These are phyloP conservation scores for Phytophthora rubi DNA, from an alignment of 352 stramenopile species.

Conservation along the genomic window DNA sequence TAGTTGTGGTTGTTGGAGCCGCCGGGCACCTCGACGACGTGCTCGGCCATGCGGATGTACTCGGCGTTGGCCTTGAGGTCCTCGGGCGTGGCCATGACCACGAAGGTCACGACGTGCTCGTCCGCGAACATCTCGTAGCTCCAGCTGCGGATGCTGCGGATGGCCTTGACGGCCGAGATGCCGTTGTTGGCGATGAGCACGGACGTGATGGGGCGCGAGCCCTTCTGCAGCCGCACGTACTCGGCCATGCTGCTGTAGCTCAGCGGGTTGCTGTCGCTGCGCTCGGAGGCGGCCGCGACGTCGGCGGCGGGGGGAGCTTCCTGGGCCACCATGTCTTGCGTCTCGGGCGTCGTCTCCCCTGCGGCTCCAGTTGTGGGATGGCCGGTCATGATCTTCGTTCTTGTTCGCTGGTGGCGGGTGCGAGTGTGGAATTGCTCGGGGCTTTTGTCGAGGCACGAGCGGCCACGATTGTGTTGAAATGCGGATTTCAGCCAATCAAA, in stretches of 20 bases:
- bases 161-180: slow-evolving; percentile 99
- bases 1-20: slow-evolving; percentile 99
- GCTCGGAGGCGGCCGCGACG: slow-evolving; percentile 24
- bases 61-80: slow-evolving; percentile 99
- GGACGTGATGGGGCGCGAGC: slow-evolving; percentile 93
- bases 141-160: slow-evolving; percentile 98
- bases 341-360: slow-evolving; percentile 34
- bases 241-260: slow-evolving; percentile 91
- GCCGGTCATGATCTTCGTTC: slow-evolving; percentile 26
- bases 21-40: slow-evolving; percentile 99
- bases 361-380: slow-evolving; percentile 53
- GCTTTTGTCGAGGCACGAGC: neutral
- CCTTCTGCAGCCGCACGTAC: slow-evolving; percentile 93
- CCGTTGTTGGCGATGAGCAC: slow-evolving; percentile 99
- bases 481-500: slow-evolving; percentile 4
- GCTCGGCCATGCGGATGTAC: slow-evolving; percentile 99
- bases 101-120: slow-evolving; percentile 95
- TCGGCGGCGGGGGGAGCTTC: slow-evolving; percentile 18
- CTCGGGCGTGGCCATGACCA: slow-evolving; percentile 99
- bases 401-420: slow-evolving; percentile 34
- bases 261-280: slow-evolving; percentile 65
- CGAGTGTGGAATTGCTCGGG: neutral
- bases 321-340: slow-evolving; percentile 45
- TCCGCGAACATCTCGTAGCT: slow-evolving; percentile 98
- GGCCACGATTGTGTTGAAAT: slow-evolving; percentile 8